Evolutionary conservation across 257 asterid species (phyloP), one percentile per base, ranked within the genome.

Genomic region (Solanum bukasovii): DNA sequence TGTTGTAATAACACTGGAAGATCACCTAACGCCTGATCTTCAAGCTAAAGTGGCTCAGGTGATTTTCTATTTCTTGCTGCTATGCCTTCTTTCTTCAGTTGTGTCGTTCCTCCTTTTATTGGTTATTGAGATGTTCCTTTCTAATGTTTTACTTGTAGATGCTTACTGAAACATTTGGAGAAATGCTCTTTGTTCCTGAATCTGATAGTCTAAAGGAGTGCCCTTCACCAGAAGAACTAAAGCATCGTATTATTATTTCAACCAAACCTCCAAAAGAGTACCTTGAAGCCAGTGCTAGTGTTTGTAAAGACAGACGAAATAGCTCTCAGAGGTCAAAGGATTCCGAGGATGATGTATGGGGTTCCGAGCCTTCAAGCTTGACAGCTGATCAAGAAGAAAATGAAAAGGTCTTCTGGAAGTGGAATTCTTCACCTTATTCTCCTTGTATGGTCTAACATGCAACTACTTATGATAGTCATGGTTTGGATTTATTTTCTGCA

Each of bases 181-280:
- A 94, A 73, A 91, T 91, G 93, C 95, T 96, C n/a, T 95, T 92
- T 92, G 87, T 37, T 87, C 96, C 98, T 25, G 93, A 93, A 88
- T 88, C 96, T 2, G 98, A 92, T 46, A 88, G 92, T 90, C 90
- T 96, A 52, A 86, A 92, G 84, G 96, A 93, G 70, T 91, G 95
- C 84, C 98, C 98, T 87, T 94, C 98, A 11, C 98, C 98, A 3
- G 96, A 96, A 84, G 94, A 94, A 70, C 83, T 96, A 56, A 96
- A 94, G 86, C 91, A 94, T 83, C 94, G 94, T 40, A 78, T 96
- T 74, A 91, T 96, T n/a, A 89, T 96, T 89, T 96, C 98, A 86
- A 96, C 98, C 38, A 96, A 96, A 89, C 98, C 98, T 90, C 98
- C 98, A 35, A 95, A 93, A 88, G 96, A 96, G 93, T 94, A 93